Conservation (phyloP, 148 eudicot species). For the Suaeda aralocaspica region DNA sequence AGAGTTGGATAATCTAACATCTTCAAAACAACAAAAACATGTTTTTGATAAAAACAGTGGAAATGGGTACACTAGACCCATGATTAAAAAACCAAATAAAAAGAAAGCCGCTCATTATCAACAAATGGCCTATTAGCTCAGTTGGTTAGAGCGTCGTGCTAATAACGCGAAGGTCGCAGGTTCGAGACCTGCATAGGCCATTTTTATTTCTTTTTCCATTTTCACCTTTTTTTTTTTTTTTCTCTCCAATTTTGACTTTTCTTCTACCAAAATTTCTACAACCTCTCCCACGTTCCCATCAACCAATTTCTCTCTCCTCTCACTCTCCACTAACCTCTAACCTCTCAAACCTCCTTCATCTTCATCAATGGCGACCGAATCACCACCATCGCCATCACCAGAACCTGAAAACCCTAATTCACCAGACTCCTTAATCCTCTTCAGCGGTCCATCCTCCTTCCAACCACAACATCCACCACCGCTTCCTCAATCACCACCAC, state of each 20-base stretch:
- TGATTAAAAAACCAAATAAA: too few relatives aligned
- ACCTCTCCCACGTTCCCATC: too few relatives aligned
- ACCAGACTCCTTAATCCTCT: slow-evolving; percentile 15
- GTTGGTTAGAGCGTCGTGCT: slow-evolving; percentile 79
- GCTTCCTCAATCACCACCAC: slow-evolving; percentile 21
- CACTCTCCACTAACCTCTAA: neutral
- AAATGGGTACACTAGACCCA: too few relatives aligned
- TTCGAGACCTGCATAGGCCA: slow-evolving; percentile 94
- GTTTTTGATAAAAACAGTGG: too few relatives aligned
- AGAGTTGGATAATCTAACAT: too few relatives aligned
- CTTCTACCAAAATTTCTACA: neutral
- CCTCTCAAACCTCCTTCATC: too few relatives aligned
- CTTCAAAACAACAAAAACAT: too few relatives aligned
- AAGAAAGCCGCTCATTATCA: neutral
- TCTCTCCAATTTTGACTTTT: neutral
- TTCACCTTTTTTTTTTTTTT: neutral
- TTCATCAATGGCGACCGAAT: slow-evolving; percentile 27
- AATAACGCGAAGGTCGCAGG: slow-evolving; percentile 93
- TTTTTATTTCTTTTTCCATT: neutral
- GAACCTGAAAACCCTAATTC: slow-evolving; percentile 1
- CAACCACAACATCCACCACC: slow-evolving; percentile 15
- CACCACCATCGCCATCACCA: slow-evolving; percentile 25
- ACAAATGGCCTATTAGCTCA: slow-evolving; percentile 22
- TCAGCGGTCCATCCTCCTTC: slow-evolving; percentile 9
- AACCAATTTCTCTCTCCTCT: neutral